These are phyloP conservation scores for Voacanga thouarsii DNA, from an alignment of 257 asterid species.

Conservation along the genomic window DNA sequence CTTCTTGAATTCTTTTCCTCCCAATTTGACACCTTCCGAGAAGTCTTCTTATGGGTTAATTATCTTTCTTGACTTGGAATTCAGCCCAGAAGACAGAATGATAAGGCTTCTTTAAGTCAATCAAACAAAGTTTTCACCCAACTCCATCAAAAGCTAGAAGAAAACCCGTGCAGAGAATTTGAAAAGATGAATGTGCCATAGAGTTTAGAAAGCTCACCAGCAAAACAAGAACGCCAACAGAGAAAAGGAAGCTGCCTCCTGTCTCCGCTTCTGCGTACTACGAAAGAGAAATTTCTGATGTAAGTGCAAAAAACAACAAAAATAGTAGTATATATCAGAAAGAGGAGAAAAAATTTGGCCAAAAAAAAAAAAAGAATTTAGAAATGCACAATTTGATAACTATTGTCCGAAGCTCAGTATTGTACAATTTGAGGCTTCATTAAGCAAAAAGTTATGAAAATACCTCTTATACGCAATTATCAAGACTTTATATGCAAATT, in stretches of 20 bases:
- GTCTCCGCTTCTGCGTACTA: neutral
- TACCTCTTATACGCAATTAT: no score
- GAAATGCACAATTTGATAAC: no score
- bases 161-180: neutral
- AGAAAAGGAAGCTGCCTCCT: neutral
- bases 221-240: neutral
- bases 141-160: neutral
- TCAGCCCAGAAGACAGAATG: neutral
- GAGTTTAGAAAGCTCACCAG: neutral
- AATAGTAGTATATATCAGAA: no score
- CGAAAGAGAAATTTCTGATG: neutral
- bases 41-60: neutral
- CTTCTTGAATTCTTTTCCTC: neutral
- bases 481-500: no score
- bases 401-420: no score
- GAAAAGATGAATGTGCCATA: neutral
- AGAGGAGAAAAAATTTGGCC: no score
- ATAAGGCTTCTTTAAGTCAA: neutral
- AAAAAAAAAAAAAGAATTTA: no score
- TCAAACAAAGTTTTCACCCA: neutral
- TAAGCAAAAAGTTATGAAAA: no score
- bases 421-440: no score
- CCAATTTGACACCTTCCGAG: neutral
- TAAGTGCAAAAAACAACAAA: neutral
- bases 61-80: neutral